Conservation (phyloP, 805 yeast species). For the Phaffomyces antillensis region DNA sequence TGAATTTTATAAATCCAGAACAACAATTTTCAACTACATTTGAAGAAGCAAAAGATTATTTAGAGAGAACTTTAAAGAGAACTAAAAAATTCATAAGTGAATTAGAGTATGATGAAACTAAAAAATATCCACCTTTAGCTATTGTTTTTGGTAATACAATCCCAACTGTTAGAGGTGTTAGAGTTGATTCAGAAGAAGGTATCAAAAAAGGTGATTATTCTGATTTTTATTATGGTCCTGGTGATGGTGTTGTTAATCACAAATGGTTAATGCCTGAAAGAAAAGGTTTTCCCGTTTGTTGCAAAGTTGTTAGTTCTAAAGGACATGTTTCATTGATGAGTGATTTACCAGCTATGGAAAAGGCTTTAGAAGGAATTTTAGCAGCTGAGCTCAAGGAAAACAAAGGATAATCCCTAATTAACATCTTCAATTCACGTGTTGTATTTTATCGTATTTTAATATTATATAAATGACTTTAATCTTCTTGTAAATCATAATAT, state of each 20-base stretch:
- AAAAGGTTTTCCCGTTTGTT: conserved; percentile 66
- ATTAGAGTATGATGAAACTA: conserved; percentile 44
- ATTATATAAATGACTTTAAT: background rate
- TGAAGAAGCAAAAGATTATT: conserved; percentile 58
- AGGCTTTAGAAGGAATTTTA: conserved; percentile 57
- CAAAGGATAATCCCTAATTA: conserved; percentile 10
- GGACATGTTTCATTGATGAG: conserved; percentile 82
- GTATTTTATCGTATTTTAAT: background rate
- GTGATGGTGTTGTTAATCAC: conserved; percentile 89
- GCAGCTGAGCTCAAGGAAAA: conserved; percentile 37
- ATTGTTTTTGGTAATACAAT: conserved; percentile 74
- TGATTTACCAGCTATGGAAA: conserved; percentile 65
- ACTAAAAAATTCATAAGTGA: conserved; percentile 53
- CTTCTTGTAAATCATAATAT: conserved; percentile 39
- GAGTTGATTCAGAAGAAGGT: conserved; percentile 54
- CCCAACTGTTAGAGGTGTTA: conserved; percentile 80
- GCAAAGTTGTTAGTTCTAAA: conserved; percentile 50
- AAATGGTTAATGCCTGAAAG: conserved; percentile 75
- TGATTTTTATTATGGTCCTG: conserved; percentile 78
- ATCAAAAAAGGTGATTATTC: conserved; percentile 66
- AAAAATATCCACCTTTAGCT: conserved; percentile 76
- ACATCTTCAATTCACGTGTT: too few relatives aligned
- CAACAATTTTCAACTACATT: conserved; percentile 24
- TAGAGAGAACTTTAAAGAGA: conserved; percentile 50
- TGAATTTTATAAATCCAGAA: background rate